A percentile compares a stretch with the other conserved stretches of the same genome.
phyloP scores from a whole-genome alignment of 2,329 filamentous ascomycete genomes.

The Daldinia sp. region DNA sequence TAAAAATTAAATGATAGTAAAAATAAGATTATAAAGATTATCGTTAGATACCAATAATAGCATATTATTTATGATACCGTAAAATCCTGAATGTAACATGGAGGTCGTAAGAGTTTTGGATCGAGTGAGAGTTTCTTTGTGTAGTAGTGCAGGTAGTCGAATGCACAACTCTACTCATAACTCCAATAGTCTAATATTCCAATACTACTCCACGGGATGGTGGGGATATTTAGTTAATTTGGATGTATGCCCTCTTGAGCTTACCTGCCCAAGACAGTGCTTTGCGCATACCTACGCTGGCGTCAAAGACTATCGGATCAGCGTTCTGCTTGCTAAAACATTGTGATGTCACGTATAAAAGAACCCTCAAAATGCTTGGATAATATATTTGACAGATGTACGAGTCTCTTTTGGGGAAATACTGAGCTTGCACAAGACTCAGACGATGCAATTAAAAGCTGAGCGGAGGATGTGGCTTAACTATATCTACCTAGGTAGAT shows the following conservation, averaged over 20 bases:
- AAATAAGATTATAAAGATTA: constrained; percentile 1
- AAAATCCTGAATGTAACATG: constrained; percentile 12
- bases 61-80: constrained; percentile 31
- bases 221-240: too few relatives aligned
- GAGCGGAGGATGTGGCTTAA: not conserved
- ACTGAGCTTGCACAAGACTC: not conserved
- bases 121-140: not conserved
- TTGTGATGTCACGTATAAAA: too few relatives aligned
- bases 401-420: not conserved
- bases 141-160: not conserved
- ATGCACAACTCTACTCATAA: constrained; percentile 14
- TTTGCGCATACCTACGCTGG: too few relatives aligned
- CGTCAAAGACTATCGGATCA: too few relatives aligned
- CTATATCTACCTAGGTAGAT: not conserved
- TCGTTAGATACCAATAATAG: constrained; percentile 12
- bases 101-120: not conserved
- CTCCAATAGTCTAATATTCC: not conserved
- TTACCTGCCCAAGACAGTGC: too few relatives aligned
- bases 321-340: too few relatives aligned
- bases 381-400: not conserved
- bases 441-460: not conserved
- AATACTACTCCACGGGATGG: not conserved
- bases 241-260: too few relatives aligned
- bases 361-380: too few relatives aligned
- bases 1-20: not conserved